Evolutionary conservation across 2,329 filamentous ascomycete species (phyloP), one percentile per base, ranked within the genome.

Genomic region (Ophiocordyceps sinensis): DNA sequence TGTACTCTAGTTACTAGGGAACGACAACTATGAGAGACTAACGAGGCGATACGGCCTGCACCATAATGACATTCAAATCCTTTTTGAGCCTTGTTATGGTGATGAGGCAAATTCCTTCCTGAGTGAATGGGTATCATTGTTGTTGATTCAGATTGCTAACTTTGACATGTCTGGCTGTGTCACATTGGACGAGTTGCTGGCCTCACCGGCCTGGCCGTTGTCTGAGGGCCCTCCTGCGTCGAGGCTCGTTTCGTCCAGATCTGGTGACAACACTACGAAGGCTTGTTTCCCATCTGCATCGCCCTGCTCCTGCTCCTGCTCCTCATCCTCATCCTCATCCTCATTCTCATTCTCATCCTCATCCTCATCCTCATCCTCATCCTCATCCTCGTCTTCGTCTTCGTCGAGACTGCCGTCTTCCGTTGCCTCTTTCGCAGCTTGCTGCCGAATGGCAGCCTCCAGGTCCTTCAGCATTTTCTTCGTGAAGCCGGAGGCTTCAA

Each of bases 401-500:
- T 56, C 55, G 0, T 52, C 49, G 2, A 54, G 51, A 2, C 54
- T 52, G 0, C 52, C 53, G 9, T 51, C 46, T 15, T 12, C n/a
- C 10, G n/a, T 15, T 17, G 15, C 4, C 17, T 59, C 57, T n/a
- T 64, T 46, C 34, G 68, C 65, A 40, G 79, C 75, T 56, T 87
- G 82, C 65, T 84, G 82, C 51, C 81, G 80, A 64, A 98, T 91
- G 49, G 94, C 94, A 10, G 77, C 74, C 56, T 95, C 91, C 14
- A 98, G 66, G 51, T 98, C 91, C 60, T 91, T 94, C 14, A 86
- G 76, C 82, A 95, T 94, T 65, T 94, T 96, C 67, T 82, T 93
- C 17, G 86, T 94, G 60, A 98, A 96, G 0, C 91, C 91, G 2
- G 86, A 94, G 0, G 91, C 91, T 55, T 93, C 83, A 1, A 94